Base-by-base conservation (phyloP, 768 basidiomycete species). In the Lactarius pseudohatsudake region DNA sequence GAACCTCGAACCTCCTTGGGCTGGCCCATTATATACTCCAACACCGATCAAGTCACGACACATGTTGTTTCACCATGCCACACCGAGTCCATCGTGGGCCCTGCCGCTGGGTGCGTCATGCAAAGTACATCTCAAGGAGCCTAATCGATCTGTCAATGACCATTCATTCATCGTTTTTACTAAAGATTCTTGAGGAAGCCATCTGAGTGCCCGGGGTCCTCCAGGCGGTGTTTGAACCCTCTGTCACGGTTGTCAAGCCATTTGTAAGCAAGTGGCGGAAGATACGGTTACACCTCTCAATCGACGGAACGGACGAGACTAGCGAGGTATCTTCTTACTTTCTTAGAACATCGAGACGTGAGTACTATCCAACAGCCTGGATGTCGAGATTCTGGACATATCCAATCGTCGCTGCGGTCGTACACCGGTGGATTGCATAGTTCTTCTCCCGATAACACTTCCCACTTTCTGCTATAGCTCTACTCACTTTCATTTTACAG, bases 401-500 rank as follows among this genome's bases (percentile, higher is more conserved):
- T 59, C 26, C 20, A 50, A 41, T 43, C 53, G 32, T 22, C 32
- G 8, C 55, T 56, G 18, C 40, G n/a, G 7, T 34, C 45, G 28
- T 47, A 30, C 38, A 22, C 45, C 47, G 67, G 63, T 68, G 66
- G 66, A 67, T 72, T 45, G 40, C 45, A 57, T 30, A 8, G 18
- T 36, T 38, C 13, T 32, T 6, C 47, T 22, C 22, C 20, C n/a
- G 70, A 67, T 72, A 30, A 57, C 69, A 38, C 32, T 53, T 36
- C 59, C 30, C 30, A 65, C n/a, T 38, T 2, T 38, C 10, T 64
- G 59, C 56, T 28, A 54, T 26, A 34, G 20, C 40, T 26, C 58
- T 63, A 71, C 71, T 72, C 59, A 71, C 32, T 58, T 47, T 54
- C 50, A 59, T 64, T 59, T 41, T 58, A 26, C 77, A 78, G 68